phyloP scores from a whole-genome alignment of 2,329 filamentous ascomycete genomes.

The Fusarium annulatum region DNA sequence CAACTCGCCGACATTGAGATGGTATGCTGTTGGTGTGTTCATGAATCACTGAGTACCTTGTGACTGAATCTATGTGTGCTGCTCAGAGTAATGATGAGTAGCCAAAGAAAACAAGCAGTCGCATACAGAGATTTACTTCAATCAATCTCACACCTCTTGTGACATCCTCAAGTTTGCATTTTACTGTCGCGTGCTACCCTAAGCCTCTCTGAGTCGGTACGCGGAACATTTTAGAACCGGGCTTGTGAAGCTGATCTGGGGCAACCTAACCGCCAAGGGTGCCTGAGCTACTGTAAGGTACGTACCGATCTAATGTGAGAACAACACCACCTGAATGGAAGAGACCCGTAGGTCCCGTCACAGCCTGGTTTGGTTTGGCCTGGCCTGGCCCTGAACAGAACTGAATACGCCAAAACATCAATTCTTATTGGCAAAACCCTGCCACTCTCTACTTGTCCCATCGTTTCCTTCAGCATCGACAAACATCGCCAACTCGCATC shows the following conservation, averaged over 20 bases:
- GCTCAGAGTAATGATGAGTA: not conserved
- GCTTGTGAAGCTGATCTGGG: not conserved
- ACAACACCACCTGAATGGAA: slow-evolving; percentile 29
- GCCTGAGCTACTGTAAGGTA: slow-evolving; percentile 33
- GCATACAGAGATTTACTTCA: not conserved
- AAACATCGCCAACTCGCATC: slow-evolving; percentile 28
- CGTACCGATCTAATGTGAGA: slow-evolving; percentile 31
- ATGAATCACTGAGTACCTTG: not conserved
- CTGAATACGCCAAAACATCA: slow-evolving; percentile 26
- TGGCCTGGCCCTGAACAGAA: slow-evolving; percentile 4
- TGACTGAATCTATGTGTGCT: not conserved
- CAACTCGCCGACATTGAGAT: not conserved
- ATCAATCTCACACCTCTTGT: not conserved
- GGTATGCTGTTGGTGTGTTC: not conserved
- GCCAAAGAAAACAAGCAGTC: not conserved
- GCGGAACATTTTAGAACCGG: not conserved
- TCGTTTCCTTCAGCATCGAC: slow-evolving; percentile 10
- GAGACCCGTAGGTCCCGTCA: not conserved
- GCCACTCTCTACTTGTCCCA: slow-evolving; percentile 20
- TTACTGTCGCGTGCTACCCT: not conserved
- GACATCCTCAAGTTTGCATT: not conserved
- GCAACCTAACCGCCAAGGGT: not conserved
- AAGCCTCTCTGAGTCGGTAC: too few species aligned
- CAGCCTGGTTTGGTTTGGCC: not conserved
- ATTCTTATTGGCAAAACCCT: slow-evolving; percentile 27